These are phyloP conservation scores for Saccharomycopsis hybrid DNA, from an alignment of 1,139 yeast species.

Conservation along the genomic window DNA sequence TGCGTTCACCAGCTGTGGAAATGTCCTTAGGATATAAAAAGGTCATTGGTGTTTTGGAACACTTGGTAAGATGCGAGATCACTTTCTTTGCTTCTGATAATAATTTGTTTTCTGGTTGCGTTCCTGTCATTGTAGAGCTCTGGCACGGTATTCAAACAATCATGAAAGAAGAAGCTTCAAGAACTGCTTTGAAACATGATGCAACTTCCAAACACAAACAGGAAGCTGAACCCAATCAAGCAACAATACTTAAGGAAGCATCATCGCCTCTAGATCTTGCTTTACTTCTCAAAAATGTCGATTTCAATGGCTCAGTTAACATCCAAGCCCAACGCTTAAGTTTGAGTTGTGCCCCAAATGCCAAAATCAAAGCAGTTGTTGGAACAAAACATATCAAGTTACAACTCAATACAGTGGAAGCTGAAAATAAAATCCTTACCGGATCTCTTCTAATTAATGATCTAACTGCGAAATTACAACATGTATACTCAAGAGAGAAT, in stretches of 20 bases:
- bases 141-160: slow-evolving; percentile 34
- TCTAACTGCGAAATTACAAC: slow-evolving; percentile 71
- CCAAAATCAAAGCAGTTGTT: slow-evolving; percentile 83
- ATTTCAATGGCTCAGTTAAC: slow-evolving; percentile 55
- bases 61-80: slow-evolving; percentile 46
- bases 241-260: background rate
- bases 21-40: slow-evolving; percentile 43
- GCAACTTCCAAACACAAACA: background rate
- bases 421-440: slow-evolving; percentile 35
- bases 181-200: background rate
- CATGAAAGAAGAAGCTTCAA: slow-evolving; percentile 3
- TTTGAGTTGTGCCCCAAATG: slow-evolving; percentile 87
- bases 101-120: slow-evolving; percentile 62
- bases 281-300: slow-evolving; percentile 39
- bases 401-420: slow-evolving; percentile 47
- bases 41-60: slow-evolving; percentile 32
- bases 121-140: slow-evolving; percentile 67
- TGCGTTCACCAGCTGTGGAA: slow-evolving; percentile 74
- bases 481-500: slow-evolving; percentile 81
- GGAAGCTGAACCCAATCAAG: background rate
- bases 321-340: slow-evolving; percentile 70
- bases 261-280: slow-evolving; percentile 3
- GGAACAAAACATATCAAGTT: slow-evolving; percentile 61
- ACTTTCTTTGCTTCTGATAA: slow-evolving; percentile 71
- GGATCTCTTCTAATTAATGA: slow-evolving; percentile 43